Base-by-base conservation (phyloP, 1,139 yeast species). In the Pichia sp. region DNA sequence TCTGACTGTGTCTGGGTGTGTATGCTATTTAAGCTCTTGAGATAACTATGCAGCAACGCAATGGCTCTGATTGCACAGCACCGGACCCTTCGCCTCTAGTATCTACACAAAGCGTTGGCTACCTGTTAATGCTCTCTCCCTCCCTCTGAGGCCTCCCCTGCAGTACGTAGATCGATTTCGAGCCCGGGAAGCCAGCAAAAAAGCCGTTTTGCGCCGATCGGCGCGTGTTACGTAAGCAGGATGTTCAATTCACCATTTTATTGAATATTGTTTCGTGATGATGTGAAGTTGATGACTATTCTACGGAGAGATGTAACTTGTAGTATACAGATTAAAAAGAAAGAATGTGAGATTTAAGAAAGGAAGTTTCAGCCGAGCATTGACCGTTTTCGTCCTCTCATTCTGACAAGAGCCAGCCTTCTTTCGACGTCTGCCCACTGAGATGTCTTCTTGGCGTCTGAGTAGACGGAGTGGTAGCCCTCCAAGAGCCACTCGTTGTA, bases 351-450 rank as follows among this genome's bases (percentile, higher is more conserved):
- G n/a, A n/a, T n/a, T n/a, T n/a, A n/a, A n/a, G n/a, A n/a, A 34
- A 34, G n/a, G 13, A 34, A 31, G 8, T 31, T 8, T 47, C 36
- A 63, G 13, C 98, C 98, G 51, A 92, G 74, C 97, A 92, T 89
- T 60, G 96, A 87, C 70, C 99, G 79, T 78, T 93, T 93, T 62
- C 99, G 78, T 1, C 99, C 99, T 67, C 99, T 80, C 72, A 87
- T 71, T 63, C 98, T 76, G 1, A 93, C 99, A 52, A 87, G 95
- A 54, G 85, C 89, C 54, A 93, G 77, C 65, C 92, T 78, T 55
- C 75, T 75, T 55, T 81, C 62, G 0, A 86, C 80, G 58, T 54
- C 56, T 4, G 23, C 8, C 58, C 75, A 71, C 62, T 80, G 81
- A 60, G 73, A 75, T 19, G 53, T 59, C 51, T 62, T 67, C 13